These are phyloP conservation scores for Boletus rubescentipes DNA, from an alignment of 768 basidiomycete species.

Conservation along the genomic window DNA sequence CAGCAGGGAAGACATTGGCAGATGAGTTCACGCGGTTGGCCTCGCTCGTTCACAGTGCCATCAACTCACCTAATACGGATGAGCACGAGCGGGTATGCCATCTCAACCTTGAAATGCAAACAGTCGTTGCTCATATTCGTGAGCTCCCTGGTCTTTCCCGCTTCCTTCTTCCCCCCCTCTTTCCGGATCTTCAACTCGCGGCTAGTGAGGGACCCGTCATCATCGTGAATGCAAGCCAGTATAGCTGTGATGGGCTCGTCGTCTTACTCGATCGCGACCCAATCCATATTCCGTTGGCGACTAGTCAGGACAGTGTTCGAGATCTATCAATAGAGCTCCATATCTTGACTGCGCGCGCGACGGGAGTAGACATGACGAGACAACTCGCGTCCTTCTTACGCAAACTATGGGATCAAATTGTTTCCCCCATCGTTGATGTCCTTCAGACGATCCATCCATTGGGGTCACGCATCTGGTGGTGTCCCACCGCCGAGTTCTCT, in stretches of 20 bases:
- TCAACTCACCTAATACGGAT: no score
- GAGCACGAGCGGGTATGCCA: no score
- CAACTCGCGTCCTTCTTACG: not conserved
- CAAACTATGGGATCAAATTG: not conserved
- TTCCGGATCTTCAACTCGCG: not conserved
- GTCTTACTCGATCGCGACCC: not conserved
- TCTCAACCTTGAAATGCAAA: not conserved
- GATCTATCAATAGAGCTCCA: not conserved
- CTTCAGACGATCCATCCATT: not conserved
- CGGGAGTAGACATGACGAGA: not conserved
- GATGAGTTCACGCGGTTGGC: no score
- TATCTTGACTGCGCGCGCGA: not conserved
- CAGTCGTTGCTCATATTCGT: not conserved
- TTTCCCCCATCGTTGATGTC: not conserved
- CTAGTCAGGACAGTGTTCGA: not conserved
- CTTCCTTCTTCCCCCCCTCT: not conserved
- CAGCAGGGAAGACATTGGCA: no score
- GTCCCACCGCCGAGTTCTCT: no score
- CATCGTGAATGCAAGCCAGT: not conserved
- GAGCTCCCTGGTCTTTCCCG: not conserved
- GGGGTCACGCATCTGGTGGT: not conserved
- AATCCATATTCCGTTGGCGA: not conserved
- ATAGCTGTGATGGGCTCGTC: not conserved
- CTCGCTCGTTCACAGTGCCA: no score
- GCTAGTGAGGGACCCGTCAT: not conserved